These are phyloP conservation scores for Oenanthe javanica DNA, from an alignment of 140 eudicot species.

Conservation along the genomic window DNA sequence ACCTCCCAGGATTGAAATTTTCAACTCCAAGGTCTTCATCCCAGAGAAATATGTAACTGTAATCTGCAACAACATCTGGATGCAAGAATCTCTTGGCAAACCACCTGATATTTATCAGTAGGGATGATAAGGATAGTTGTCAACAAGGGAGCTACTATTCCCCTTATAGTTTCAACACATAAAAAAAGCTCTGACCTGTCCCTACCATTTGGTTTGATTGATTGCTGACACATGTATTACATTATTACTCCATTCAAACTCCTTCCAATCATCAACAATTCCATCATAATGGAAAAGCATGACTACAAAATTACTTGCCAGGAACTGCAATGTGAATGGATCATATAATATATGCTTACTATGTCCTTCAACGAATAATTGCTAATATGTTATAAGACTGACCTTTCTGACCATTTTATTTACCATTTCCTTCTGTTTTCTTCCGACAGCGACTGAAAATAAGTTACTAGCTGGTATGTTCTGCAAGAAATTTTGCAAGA, in stretches of 20 bases:
- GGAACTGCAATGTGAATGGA: constrained; percentile 49
- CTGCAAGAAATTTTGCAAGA: constrained; percentile 17
- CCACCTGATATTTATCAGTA: constrained; percentile 46
- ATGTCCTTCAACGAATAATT: background rate
- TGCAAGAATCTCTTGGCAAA: constrained; percentile 80
- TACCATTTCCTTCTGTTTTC: constrained; percentile 58
- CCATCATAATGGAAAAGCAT: constrained; percentile 98
- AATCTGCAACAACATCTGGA: constrained; percentile 77
- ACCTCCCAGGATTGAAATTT: constrained; percentile 70
- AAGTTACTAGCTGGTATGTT: constrained; percentile 42
- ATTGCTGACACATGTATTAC: constrained; percentile 73
- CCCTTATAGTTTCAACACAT: background rate
- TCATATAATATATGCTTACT: background rate
- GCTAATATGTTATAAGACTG: constrained; percentile 5
- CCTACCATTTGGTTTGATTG: constrained; percentile 92
- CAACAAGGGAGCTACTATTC: background rate
- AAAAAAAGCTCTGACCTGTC: background rate
- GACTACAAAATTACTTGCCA: constrained; percentile 54
- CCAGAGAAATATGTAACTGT: constrained; percentile 63
- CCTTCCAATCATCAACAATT: constrained; percentile 77
- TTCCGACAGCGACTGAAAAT: constrained; percentile 64
- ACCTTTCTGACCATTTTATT: constrained; percentile 78
- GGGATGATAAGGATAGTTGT: background rate
- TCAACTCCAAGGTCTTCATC: constrained; percentile 98
- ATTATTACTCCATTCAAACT: constrained; percentile 47